These are phyloP conservation scores for Tetrahymena thermophila DNA, from an alignment of 73 alveolate genomes.

Conservation along the genomic window DNA sequence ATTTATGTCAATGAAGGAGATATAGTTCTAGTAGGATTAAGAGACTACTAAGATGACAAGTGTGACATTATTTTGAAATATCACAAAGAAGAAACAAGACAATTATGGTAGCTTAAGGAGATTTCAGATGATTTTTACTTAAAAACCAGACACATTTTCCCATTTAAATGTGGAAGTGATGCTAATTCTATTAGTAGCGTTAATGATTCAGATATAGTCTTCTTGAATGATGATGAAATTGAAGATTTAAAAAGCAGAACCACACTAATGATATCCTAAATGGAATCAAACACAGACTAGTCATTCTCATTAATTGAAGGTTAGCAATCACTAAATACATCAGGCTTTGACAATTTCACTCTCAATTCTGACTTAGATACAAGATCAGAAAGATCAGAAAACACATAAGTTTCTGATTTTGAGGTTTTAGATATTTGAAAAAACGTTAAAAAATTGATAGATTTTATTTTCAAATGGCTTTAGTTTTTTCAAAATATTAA, in stretches of 20 bases:
- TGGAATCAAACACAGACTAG: background rate
- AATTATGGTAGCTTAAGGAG: slow-evolving; percentile 83
- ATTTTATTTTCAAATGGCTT: background rate
- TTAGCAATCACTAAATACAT: background rate
- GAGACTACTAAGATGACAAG: slow-evolving; percentile 94
- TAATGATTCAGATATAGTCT: background rate
- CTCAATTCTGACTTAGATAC: background rate
- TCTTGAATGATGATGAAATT: background rate
- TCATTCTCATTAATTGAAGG: background rate
- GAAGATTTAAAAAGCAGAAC: background rate
- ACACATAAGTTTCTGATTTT: background rate
- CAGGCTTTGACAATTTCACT: background rate
- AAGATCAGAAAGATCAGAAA: background rate
- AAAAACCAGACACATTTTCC: background rate
- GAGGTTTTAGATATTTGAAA: background rate
- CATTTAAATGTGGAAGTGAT: background rate
- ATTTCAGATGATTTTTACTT: slow-evolving; percentile 68
- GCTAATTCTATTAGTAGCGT: background rate
- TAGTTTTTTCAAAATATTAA: background rate
- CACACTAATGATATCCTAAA: background rate
- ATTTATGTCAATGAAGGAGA: slow-evolving; percentile 96
- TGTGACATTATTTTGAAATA: slow-evolving; percentile 92
- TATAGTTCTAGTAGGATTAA: slow-evolving; percentile 81
- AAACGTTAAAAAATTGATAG: background rate
- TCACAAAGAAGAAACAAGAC: slow-evolving; percentile 88